A percentile compares a stretch with the other conserved stretches of the same genome.
These are phyloP conservation scores for Penicillium daleae DNA, from an alignment of 495 filamentous ascomycete genomes.

Conservation along the genomic window DNA sequence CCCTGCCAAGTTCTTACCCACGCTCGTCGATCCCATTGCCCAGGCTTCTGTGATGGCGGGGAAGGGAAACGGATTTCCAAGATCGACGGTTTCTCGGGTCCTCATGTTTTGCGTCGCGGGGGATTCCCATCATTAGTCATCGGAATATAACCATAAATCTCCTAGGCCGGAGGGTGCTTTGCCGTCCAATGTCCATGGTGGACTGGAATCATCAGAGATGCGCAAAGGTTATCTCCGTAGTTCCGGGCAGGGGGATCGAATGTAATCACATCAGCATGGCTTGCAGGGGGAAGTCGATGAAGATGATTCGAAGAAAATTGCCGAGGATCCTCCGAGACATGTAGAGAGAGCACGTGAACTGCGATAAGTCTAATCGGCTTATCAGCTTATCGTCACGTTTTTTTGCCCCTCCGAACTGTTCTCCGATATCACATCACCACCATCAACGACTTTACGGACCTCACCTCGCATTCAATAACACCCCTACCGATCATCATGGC, in stretches of 20 bases:
- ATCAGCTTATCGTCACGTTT: slow-evolving; percentile 8
- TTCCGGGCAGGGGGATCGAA: not conserved
- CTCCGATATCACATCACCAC: not conserved
- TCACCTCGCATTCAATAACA: not conserved
- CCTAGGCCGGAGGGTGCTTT: not conserved
- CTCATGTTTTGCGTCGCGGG: not conserved
- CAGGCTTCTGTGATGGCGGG: slow-evolving; percentile 12
- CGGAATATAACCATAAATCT: slow-evolving; percentile 2
- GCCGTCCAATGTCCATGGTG: not conserved
- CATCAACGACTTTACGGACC: not conserved
- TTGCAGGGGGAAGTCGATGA: not conserved
- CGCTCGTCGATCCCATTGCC: slow-evolving; percentile 6
- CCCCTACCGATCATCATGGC: slow-evolving; percentile 28
- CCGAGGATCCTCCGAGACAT: slow-evolving; percentile 12
- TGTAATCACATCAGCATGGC: not conserved
- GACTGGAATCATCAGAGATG: not conserved
- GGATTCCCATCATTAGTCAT: not conserved
- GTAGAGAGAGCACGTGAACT: slow-evolving; percentile 12
- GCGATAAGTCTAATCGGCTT: slow-evolving; percentile 6
- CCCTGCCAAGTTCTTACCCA: not conserved
- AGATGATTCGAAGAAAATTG: not conserved
- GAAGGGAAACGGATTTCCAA: slow-evolving; percentile 3
- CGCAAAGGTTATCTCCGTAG: not conserved
- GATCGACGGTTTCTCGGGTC: slow-evolving; percentile 4
- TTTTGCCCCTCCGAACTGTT: slow-evolving; percentile 15